Evolutionary conservation across 208 protist species (phyloP).

Genomic region (Wallacemonas sp.): DNA sequence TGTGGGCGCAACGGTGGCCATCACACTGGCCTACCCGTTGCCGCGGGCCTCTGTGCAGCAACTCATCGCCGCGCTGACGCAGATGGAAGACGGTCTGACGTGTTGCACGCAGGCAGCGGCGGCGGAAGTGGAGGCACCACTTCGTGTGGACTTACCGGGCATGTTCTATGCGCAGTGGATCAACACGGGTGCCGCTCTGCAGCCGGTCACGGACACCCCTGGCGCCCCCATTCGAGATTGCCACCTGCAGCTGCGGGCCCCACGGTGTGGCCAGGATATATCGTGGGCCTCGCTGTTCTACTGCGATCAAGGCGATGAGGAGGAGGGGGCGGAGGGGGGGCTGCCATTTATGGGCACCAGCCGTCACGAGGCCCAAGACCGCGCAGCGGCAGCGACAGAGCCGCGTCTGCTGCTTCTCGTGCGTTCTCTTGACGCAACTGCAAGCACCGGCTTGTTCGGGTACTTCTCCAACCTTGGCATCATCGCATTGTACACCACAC

Average conservation of each 20-base stretch:
- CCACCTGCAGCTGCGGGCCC: not conserved
- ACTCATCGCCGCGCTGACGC: constrained; percentile 11
- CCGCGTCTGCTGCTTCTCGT: constrained; percentile 28
- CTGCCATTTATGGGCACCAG: no score
- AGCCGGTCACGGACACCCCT: not conserved
- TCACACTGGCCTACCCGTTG: constrained; percentile 24
- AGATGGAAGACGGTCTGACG: no score
- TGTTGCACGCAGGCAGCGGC: no score
- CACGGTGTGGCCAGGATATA: no score
- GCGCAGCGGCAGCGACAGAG: not conserved
- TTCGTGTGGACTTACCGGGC: not conserved
- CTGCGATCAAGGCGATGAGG: constrained; percentile 1
- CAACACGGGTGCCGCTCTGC: not conserved
- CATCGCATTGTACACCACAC: constrained; percentile 79
- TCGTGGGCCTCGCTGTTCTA: not conserved
- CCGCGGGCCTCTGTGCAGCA: not conserved
- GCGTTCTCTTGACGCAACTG: constrained; percentile 38
- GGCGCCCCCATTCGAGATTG: not conserved
- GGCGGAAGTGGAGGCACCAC: no score
- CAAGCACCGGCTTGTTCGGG: constrained; percentile 31
- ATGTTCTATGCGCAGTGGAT: constrained; percentile 10
- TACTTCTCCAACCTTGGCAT: constrained; percentile 65
- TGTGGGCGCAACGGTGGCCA: not conserved
- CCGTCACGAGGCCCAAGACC: no score
- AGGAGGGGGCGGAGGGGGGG: no score